Percentiles rank a stretch among this genome's conserved stretches.
phyloP scores from a whole-genome alignment of 768 basidiomycete genomes.

The Tricholoma hemisulphureum region DNA sequence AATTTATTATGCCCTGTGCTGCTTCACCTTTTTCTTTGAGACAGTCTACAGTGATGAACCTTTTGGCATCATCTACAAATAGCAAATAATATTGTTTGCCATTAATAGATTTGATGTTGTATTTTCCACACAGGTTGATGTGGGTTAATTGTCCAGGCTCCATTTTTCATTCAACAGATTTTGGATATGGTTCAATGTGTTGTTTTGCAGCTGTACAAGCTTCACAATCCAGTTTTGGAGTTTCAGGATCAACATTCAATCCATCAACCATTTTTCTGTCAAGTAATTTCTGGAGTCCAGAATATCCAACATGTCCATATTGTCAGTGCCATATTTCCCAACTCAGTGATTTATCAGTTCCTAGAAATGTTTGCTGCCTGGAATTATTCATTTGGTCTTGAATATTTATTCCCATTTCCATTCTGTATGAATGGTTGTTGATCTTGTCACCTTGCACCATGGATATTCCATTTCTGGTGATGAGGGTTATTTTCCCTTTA shows the following conservation, averaged over 20 bases:
- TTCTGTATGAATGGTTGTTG: neutral
- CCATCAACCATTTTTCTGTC: neutral
- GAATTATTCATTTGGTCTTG: too few relatives aligned
- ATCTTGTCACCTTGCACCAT: neutral
- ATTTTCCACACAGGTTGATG: slow-evolving; percentile 4
- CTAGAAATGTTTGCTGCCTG: neutral
- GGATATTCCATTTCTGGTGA: neutral
- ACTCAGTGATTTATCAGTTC: neutral
- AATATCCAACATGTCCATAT: too few relatives aligned
- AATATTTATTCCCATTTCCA: neutral
- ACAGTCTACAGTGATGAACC: neutral
- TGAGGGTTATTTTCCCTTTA: slow-evolving; percentile 1
- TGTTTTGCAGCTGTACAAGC: slow-evolving; percentile 1
- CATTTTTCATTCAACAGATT: too few relatives aligned
- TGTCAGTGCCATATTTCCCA: too few relatives aligned
- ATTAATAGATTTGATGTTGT: slow-evolving; percentile 6
- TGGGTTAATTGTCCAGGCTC: neutral
- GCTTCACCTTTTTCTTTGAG: neutral
- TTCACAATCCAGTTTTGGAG: neutral
- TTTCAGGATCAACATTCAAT: neutral
- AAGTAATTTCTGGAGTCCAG: too few relatives aligned
- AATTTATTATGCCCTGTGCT: neutral
- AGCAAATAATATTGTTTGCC: slow-evolving; percentile 8
- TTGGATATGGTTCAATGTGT: too few relatives aligned
- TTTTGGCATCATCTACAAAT: slow-evolving; percentile 5